Conservation (phyloP, 345 rosid genomes). For the Hibiscus tridactylites region DNA sequence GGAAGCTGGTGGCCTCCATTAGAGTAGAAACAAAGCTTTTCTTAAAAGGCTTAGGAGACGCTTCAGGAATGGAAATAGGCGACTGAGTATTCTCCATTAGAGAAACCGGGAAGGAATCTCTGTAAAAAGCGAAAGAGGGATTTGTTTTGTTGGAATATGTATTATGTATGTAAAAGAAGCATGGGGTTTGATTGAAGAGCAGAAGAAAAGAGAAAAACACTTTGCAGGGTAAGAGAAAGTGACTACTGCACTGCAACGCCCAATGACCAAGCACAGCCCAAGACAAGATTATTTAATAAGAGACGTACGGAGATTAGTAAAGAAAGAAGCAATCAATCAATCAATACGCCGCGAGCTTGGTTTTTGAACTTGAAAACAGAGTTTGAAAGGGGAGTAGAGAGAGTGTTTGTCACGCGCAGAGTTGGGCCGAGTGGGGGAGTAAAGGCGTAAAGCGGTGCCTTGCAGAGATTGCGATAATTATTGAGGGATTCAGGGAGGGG, state of each 20-base stretch:
- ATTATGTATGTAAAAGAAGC: too few species aligned
- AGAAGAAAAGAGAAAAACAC: neutral
- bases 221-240: neutral
- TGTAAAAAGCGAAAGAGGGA: neutral
- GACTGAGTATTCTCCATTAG: constrained; percentile 41
- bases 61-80: constrained; percentile 28
- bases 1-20: constrained; percentile 63
- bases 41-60: constrained; percentile 45
- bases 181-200: neutral
- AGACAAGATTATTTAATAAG: neutral
- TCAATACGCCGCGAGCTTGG: constrained; percentile 14
- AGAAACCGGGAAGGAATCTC: constrained; percentile 18
- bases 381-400: neutral
- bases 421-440: constrained; percentile 3
- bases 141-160: too few species aligned
- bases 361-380: neutral
- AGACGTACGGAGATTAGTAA: neutral
- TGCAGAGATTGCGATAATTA: constrained; percentile 4
- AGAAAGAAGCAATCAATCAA: neutral
- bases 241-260: neutral
- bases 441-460: constrained; percentile 2
- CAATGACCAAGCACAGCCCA: neutral
- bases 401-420: neutral
- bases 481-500: neutral
- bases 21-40: constrained; percentile 63